A percentile compares a stretch with the other conserved stretches of the same genome.
Conservation (phyloP, 768 basidiomycete genomes). For the Dictyophora rubrovolvata region DNA sequence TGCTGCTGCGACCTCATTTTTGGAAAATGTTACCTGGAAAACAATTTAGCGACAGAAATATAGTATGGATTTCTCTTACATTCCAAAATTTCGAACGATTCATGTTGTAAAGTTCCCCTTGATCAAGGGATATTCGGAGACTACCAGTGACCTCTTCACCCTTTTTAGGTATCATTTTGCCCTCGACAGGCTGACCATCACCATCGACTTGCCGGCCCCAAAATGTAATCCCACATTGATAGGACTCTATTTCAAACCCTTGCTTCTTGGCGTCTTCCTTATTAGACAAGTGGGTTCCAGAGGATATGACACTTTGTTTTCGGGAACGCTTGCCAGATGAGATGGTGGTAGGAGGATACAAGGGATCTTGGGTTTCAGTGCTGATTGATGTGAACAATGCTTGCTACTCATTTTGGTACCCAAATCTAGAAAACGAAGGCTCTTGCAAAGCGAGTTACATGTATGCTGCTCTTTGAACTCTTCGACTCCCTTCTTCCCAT, state of each 20-base stretch:
- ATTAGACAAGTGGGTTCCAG: too few species aligned
- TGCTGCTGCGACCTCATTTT: neutral
- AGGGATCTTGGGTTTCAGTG: too few species aligned
- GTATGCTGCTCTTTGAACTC: neutral
- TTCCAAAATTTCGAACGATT: neutral
- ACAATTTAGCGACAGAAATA: neutral
- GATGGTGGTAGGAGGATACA: too few species aligned
- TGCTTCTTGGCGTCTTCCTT: neutral
- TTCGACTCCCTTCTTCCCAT: neutral
- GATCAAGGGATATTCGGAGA: neutral
- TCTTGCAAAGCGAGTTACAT: neutral
- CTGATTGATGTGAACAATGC: too few species aligned
- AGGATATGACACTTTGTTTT: too few species aligned
- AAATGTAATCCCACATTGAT: neutral
- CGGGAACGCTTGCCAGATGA: too few species aligned
- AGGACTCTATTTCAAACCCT: neutral
- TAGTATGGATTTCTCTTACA: neutral
- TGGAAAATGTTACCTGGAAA: neutral
- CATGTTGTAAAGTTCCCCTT: neutral
- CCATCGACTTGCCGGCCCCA: neutral
- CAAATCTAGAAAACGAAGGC: neutral
- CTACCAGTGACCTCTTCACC: neutral
- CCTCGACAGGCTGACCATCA: neutral
- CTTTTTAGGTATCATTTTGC: neutral
- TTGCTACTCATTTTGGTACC: too few species aligned